Conservation (phyloP, 306 rosid genomes). For the Begonia fuchsioides region DNA sequence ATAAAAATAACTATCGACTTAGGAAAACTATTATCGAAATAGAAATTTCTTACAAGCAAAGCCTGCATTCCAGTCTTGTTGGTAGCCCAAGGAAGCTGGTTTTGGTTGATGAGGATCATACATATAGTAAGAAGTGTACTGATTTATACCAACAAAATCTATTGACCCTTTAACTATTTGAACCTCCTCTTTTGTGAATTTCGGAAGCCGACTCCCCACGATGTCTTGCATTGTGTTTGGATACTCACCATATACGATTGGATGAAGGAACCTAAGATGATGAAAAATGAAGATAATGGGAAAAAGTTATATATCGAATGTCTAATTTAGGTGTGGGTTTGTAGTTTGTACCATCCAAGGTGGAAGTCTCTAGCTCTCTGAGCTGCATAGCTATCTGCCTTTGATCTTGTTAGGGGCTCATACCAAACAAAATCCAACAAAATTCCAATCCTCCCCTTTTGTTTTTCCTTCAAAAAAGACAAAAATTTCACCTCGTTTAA, state of each 20-base stretch:
- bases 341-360: constrained; percentile 69
- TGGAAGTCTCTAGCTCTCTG: constrained; percentile 95
- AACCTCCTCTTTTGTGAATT: constrained; percentile 64
- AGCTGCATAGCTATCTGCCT: constrained; percentile 81
- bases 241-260: constrained; percentile 79
- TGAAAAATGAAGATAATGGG: no score
- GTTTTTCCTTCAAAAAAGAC: constrained; percentile 35
- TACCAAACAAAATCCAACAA: constrained; percentile 86
- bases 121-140: constrained; percentile 65
- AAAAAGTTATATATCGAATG: no score
- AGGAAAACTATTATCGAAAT: constrained; percentile 1
- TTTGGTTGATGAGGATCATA: constrained; percentile 36
- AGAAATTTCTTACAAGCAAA: constrained; percentile 53
- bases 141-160: constrained; percentile 76
- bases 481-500: neutral
- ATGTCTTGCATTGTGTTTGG: constrained; percentile 65
- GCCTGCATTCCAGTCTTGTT: constrained; percentile 70
- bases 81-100: constrained; percentile 55
- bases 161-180: constrained; percentile 66
- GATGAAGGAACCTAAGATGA: constrained; percentile 67
- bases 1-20: neutral
- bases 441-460: constrained; percentile 73
- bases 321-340: neutral
- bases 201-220: constrained; percentile 76
- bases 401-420: constrained; percentile 76